phyloP scores from a whole-genome alignment of 2,329 filamentous ascomycete genomes.

The Stachybotrys chartarum region DNA sequence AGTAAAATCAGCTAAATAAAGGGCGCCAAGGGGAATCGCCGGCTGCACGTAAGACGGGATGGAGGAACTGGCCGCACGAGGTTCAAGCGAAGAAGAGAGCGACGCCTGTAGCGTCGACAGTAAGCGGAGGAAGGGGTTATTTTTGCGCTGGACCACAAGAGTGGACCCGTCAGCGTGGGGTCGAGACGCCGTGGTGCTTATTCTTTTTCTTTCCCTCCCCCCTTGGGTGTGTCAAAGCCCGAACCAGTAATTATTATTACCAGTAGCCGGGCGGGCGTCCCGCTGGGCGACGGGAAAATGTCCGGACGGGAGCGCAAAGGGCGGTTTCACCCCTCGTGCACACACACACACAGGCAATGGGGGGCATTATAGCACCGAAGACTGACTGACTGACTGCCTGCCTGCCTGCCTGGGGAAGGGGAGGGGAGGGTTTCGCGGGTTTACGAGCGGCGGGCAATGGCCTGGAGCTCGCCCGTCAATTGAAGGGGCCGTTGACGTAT shows the following conservation, averaged over 20 bases:
- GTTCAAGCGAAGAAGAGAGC: no score
- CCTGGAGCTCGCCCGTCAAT: no score
- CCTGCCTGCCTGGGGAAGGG: no score
- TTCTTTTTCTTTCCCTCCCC: not conserved
- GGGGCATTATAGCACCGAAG: not conserved
- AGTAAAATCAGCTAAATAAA: not conserved
- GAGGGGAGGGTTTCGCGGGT: no score
- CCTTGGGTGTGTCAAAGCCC: no score
- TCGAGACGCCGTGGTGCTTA: not conserved
- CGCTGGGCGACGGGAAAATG: not conserved
- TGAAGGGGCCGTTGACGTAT: no score
- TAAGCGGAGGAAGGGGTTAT: not conserved
- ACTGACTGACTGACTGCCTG: no score
- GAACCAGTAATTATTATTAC: no score
- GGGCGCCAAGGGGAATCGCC: not conserved
- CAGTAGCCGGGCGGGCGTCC: not conserved
- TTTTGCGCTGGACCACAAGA: not conserved
- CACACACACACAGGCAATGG: not conserved
- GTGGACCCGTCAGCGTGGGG: not conserved
- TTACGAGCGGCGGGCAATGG: no score
- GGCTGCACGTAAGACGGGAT: not conserved
- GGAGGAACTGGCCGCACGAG: not conserved
- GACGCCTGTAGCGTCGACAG: no score
- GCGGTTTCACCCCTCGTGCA: not conserved
- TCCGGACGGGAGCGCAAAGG: not conserved